Conservation (phyloP, 1,139 yeast genomes). For the Suhomyces atakaporum region DNA sequence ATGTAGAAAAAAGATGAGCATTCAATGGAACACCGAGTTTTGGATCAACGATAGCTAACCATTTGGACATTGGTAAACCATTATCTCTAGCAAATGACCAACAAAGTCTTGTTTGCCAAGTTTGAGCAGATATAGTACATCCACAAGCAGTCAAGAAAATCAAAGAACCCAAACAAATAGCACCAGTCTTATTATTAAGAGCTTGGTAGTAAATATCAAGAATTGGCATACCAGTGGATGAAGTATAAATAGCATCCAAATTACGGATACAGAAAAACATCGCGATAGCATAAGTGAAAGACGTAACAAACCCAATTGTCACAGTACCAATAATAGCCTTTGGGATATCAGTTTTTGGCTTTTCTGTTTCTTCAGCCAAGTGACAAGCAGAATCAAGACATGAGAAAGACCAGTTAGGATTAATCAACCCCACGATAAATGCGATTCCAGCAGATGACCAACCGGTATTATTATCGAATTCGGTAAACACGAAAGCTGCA, state of each 20-base stretch:
- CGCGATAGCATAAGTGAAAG: conserved; percentile 59
- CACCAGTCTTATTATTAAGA: conserved; percentile 54
- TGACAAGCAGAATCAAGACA: conserved; percentile 71
- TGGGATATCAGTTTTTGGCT: conserved; percentile 63
- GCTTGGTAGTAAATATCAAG: conserved; percentile 65
- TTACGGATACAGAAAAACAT: conserved; percentile 63
- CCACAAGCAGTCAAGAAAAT: conserved; percentile 66
- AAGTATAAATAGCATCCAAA: conserved; percentile 45
- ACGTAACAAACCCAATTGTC: conserved; percentile 64
- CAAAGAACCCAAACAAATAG: conserved; percentile 58
- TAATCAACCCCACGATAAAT: conserved; percentile 64
- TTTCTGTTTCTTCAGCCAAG: conserved; percentile 65
- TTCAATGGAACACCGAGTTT: conserved; percentile 46
- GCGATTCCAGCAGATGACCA: conserved; percentile 63
- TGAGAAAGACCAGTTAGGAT: conserved; percentile 71
- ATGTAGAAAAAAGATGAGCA: conserved; percentile 45
- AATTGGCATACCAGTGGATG: conserved; percentile 62
- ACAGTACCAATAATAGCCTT: conserved; percentile 65
- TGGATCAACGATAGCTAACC: conserved; percentile 44
- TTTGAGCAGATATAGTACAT: conserved; percentile 69
- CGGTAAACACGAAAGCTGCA: conserved; percentile 61
- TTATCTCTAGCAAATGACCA: conserved; percentile 79
- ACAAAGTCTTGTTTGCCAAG: conserved; percentile 74
- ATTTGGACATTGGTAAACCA: conserved; percentile 47
- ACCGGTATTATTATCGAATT: conserved; percentile 65